Conservation (phyloP, 1,139 yeast species). For the Candida pseudoviswanathii region DNA sequence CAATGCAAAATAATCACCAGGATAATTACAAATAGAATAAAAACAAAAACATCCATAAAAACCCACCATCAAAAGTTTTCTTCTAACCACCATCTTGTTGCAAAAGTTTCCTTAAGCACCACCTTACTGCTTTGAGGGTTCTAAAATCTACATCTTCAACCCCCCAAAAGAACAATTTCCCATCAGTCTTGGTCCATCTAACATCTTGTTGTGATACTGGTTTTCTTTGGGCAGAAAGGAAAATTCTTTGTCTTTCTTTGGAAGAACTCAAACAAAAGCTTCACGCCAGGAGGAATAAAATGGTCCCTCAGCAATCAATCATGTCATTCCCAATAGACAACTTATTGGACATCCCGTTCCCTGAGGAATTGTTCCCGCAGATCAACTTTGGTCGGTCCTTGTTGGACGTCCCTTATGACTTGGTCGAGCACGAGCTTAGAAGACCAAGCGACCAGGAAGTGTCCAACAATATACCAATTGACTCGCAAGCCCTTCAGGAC, state of each 20-base stretch:
- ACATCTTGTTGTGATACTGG: slow-evolving; percentile 4
- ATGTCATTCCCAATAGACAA: slow-evolving; percentile 11
- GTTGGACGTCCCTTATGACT: slow-evolving; percentile 3
- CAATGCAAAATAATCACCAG: background rate
- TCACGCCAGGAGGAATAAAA: background rate
- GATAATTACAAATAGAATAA: background rate
- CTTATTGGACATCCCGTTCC: slow-evolving; percentile 11
- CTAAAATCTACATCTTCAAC: slow-evolving; percentile 5
- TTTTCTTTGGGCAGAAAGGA: no score
- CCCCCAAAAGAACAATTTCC: slow-evolving; percentile 1
- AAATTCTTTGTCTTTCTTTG: slow-evolving; percentile 1
- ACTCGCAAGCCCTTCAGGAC: slow-evolving; percentile 8
- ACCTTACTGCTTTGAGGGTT: background rate
- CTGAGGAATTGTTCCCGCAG: slow-evolving; percentile 13
- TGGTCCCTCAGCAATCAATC: slow-evolving; percentile 3
- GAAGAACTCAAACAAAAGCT: background rate
- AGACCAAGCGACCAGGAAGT: slow-evolving; percentile 3
- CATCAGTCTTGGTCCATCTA: background rate
- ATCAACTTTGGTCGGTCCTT: slow-evolving; percentile 2
- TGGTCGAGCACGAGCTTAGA: slow-evolving; percentile 3
- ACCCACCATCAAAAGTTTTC: background rate
- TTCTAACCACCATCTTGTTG: background rate
- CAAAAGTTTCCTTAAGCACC: slow-evolving; percentile 10
- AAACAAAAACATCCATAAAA: background rate
- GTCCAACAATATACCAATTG: slow-evolving; percentile 2